These are phyloP conservation scores for Elsinoe batatas DNA, from an alignment of 2,329 filamentous ascomycete species.

Conservation along the genomic window DNA sequence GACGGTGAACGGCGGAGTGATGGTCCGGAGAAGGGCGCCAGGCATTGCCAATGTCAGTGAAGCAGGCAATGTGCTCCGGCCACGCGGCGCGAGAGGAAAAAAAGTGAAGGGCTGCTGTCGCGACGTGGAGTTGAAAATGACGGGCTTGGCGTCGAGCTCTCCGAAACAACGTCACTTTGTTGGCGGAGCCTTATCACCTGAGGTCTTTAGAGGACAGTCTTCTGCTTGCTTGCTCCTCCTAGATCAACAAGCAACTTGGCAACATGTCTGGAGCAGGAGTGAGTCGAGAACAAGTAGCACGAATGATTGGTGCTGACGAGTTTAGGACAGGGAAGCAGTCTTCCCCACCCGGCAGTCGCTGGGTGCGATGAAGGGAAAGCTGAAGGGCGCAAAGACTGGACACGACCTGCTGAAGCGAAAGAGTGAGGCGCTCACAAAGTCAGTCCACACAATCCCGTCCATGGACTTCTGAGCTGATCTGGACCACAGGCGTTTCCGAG, in stretches of 20 bases:
- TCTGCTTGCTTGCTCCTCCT: not conserved
- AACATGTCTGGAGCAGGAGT: slow-evolving; percentile 36
- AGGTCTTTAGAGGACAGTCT: not conserved
- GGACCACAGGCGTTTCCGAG: slow-evolving; percentile 39
- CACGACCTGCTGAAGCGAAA: slow-evolving; percentile 95
- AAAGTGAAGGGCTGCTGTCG: slow-evolving; percentile 7
- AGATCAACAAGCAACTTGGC: not conserved
- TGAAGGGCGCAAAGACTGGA: slow-evolving; percentile 69
- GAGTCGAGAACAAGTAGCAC: slow-evolving; percentile 5
- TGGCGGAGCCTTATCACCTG: not conserved
- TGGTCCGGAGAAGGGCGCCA: slow-evolving; percentile 38
- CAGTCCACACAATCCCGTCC: slow-evolving; percentile 22
- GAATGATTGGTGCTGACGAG: not conserved
- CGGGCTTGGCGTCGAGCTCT: slow-evolving; percentile 9
- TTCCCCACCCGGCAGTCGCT: slow-evolving; percentile 97
- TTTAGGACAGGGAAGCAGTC: slow-evolving; percentile 84
- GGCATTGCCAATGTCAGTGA: slow-evolving; percentile 30
- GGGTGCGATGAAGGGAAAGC: slow-evolving; percentile 93
- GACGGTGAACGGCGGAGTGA: slow-evolving; percentile 23
- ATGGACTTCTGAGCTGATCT: not conserved
- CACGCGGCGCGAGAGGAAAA: slow-evolving; percentile 1
- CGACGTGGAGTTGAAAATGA: slow-evolving; percentile 11
- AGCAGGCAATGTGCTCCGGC: slow-evolving; percentile 2
- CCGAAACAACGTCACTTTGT: slow-evolving; percentile 9
- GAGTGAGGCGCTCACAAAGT: slow-evolving; percentile 97